Percentiles rank a stretch among this genome's conserved stretches.
phyloP scores from a whole-genome alignment of 2,329 filamentous ascomycete genomes.

The Epichloe scottii region DNA sequence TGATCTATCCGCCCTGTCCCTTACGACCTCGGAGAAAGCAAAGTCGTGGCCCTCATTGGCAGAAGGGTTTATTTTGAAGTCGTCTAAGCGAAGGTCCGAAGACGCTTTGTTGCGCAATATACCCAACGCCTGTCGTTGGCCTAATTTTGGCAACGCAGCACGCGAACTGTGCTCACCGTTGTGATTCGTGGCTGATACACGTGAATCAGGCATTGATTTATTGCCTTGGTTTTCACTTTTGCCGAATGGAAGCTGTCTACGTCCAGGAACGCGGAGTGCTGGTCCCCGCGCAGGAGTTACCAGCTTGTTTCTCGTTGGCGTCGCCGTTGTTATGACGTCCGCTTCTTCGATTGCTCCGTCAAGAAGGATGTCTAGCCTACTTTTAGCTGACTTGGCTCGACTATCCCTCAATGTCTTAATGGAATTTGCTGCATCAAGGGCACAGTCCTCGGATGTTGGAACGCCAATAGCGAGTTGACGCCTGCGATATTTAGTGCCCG shows the following conservation, averaged over 20 bases:
- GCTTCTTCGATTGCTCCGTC: slow-evolving; percentile 11
- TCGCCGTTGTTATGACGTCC: background rate
- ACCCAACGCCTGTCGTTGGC: background rate
- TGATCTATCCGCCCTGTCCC: slow-evolving; percentile 54
- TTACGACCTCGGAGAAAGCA: slow-evolving; percentile 64
- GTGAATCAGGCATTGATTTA: slow-evolving; percentile 2
- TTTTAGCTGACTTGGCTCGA: slow-evolving; percentile 9
- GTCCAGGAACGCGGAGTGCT: slow-evolving; percentile 22
- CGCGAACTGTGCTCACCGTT: background rate
- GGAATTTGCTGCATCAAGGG: slow-evolving; percentile 6
- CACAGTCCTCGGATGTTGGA: slow-evolving; percentile 33
- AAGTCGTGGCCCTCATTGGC: slow-evolving; percentile 59
- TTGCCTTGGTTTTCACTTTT: slow-evolving; percentile 11
- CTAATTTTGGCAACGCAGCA: background rate
- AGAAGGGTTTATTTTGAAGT: slow-evolving; percentile 73
- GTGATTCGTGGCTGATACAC: background rate
- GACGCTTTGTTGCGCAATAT: slow-evolving; percentile 46
- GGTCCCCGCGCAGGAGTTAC: background rate
- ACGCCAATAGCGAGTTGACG: background rate
- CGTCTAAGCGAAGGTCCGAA: slow-evolving; percentile 45
- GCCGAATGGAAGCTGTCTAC: slow-evolving; percentile 30
- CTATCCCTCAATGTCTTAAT: background rate
- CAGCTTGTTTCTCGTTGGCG: background rate
- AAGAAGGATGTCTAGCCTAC: slow-evolving; percentile 22
- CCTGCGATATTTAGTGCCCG: slow-evolving; percentile 4